Percentiles rank a stretch among this genome's conserved stretches.
Conservation (phyloP, 345 rosid genomes). For the Salix viminalis region DNA sequence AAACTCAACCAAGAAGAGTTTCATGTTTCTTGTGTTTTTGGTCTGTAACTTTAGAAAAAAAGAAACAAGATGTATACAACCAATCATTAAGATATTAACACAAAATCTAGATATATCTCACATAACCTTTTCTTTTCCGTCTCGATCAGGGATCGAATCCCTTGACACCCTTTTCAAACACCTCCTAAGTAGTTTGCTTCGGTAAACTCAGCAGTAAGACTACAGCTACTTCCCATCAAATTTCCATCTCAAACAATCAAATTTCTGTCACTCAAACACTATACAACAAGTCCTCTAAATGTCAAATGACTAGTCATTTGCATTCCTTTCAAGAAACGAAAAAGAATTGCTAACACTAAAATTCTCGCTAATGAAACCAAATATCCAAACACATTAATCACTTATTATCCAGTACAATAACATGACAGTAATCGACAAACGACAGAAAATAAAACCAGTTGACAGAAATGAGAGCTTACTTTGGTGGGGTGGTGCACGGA, state of each 20-base stretch:
- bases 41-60: not conserved
- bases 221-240: not conserved
- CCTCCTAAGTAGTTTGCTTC: slow-evolving; percentile 93
- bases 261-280: not conserved
- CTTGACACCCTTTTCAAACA: slow-evolving; percentile 63
- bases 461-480: no score
- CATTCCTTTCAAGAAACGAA: not conserved
- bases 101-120: slow-evolving; percentile 64
- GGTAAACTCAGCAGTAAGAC: not conserved
- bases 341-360: not conserved
- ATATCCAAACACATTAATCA: not conserved
- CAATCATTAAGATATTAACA: not conserved
- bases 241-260: not conserved
- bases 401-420: not conserved
- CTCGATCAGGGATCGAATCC: slow-evolving; percentile 48
- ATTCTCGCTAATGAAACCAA: not conserved
- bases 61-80: not conserved
- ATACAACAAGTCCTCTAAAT: not conserved
- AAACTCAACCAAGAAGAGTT: not conserved
- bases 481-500: no score
- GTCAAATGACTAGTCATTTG: not conserved
- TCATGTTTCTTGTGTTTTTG: not conserved
- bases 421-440: no score
- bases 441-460: no score
- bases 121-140: slow-evolving; percentile 80